These are phyloP conservation scores for Emmonsiellopsis sp. DNA, from an alignment of 2,329 filamentous ascomycete genomes.

Conservation along the genomic window DNA sequence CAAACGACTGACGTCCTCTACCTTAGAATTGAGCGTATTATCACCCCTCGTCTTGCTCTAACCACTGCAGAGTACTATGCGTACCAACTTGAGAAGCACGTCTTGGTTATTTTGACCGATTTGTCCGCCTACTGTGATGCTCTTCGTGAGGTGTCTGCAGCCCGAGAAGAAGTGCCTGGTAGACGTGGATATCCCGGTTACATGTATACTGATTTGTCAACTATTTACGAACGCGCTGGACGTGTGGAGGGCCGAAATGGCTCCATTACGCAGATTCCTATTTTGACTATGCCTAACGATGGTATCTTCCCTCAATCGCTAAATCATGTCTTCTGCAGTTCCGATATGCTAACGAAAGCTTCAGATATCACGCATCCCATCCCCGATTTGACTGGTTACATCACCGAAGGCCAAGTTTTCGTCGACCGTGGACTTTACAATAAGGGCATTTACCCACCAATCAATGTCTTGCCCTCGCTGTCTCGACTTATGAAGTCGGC, in stretches of 20 bases:
- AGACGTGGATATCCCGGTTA: conserved; percentile 99
- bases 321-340: not conserved
- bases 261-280: conserved; percentile 98
- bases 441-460: conserved; percentile 96
- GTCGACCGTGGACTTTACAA: conserved; percentile 89
- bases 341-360: not conserved
- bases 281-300: conserved; percentile 99
- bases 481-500: conserved; percentile 99
- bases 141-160: conserved; percentile 94
- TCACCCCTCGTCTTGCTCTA: conserved; percentile 93
- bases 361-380: conserved; percentile 95
- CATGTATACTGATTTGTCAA: conserved; percentile 99
- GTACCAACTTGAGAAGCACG: conserved; percentile 99
- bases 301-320: conserved; percentile 38
- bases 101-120: conserved; percentile 96
- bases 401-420: conserved; percentile 98
- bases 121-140: conserved; percentile 97
- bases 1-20: not conserved
- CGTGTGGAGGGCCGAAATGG: conserved; percentile 95
- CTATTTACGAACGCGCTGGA: conserved; percentile 97
- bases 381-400: conserved; percentile 96
- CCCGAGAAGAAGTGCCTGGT: conserved; percentile 96
- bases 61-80: conserved; percentile 99
- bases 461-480: conserved; percentile 95
- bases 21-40: conserved; percentile 94